Conservation (phyloP, 495 filamentous ascomycete species). For the Sordaria brevicollis region DNA sequence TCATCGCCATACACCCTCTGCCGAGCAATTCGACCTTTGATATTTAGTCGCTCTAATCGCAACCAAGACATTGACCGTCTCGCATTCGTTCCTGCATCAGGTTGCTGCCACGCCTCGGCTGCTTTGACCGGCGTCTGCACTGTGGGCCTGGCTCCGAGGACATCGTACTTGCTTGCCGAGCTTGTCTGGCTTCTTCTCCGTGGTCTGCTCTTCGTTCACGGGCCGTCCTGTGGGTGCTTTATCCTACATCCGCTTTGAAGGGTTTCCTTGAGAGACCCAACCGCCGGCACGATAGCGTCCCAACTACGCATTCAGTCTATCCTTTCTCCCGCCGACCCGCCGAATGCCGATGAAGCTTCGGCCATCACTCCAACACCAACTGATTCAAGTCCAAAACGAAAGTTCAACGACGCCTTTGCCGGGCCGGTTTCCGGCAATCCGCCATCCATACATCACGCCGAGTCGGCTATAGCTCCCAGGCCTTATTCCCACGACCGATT, state of each 20-base stretch:
- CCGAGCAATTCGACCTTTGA: background rate
- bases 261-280: conserved; percentile 27
- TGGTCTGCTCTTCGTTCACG: background rate
- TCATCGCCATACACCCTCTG: background rate
- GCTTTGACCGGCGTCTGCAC: conserved; percentile 17
- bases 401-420: conserved; percentile 26
- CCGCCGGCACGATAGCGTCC: conserved; percentile 38
- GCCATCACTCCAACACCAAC: conserved; percentile 16
- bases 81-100: conserved; percentile 8
- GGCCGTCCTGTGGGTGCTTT: background rate
- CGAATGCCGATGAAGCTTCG: conserved; percentile 26
- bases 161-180: conserved; percentile 2
- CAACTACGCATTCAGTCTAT: conserved; percentile 40
- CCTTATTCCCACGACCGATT: conserved; percentile 8
- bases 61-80: background rate
- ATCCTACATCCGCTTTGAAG: conserved; percentile 8
- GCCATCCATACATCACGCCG: conserved; percentile 9
- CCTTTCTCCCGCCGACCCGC: conserved; percentile 35
- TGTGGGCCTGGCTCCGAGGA: conserved; percentile 17
- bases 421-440: conserved; percentile 13
- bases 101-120: conserved; percentile 14
- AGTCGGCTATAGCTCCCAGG: conserved; percentile 4
- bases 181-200: background rate
- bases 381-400: conserved; percentile 23
- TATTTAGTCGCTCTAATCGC: conserved; percentile 11